These are phyloP conservation scores for Vanderwaltozyma tropicalis DNA, from an alignment of 805 yeast species.

Conservation along the genomic window DNA sequence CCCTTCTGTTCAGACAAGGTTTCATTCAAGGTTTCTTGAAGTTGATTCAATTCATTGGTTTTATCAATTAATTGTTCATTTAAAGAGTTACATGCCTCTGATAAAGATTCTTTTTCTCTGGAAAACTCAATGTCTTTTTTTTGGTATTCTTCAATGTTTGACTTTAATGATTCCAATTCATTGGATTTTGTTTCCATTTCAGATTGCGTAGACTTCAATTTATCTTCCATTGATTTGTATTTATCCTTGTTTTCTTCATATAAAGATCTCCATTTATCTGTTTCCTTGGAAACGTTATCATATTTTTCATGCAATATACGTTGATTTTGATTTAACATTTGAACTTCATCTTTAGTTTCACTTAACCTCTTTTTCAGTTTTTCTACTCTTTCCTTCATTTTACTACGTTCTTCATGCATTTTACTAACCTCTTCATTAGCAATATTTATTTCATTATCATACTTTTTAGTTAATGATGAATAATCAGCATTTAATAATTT, in stretches of 20 bases:
- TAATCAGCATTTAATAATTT: constrained; percentile 4
- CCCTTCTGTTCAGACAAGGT: constrained; percentile 3
- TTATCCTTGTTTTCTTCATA: constrained; percentile 1
- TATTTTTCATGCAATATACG: constrained; percentile 20
- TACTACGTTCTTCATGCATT: constrained; percentile 7
- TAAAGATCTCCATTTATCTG: constrained; percentile 4
- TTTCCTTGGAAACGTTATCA: constrained; percentile 12
- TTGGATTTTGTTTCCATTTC: constrained; percentile 4
- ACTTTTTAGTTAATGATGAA: constrained; percentile 5
- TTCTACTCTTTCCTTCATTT: constrained; percentile 6
- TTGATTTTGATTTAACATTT: constrained; percentile 22
- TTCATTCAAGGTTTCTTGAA: constrained; percentile 3
- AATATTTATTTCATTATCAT: constrained; percentile 7
- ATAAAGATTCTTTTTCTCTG: neutral
- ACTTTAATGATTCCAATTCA: constrained; percentile 3
- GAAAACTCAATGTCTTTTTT: neutral
- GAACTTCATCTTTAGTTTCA: constrained; percentile 19
- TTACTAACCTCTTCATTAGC: constrained; percentile 3
- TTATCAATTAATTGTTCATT: constrained; percentile 5
- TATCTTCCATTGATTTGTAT: neutral
- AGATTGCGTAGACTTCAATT: neutral
- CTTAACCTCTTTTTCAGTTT: constrained; percentile 11
- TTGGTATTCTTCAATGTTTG: neutral
- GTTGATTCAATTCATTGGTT: constrained; percentile 2
- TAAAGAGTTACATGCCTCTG: neutral